Percentiles rank a stretch among this genome's conserved stretches.
phyloP scores from a whole-genome alignment of 495 filamentous ascomycete species.

The Emericellopsis terricola region DNA sequence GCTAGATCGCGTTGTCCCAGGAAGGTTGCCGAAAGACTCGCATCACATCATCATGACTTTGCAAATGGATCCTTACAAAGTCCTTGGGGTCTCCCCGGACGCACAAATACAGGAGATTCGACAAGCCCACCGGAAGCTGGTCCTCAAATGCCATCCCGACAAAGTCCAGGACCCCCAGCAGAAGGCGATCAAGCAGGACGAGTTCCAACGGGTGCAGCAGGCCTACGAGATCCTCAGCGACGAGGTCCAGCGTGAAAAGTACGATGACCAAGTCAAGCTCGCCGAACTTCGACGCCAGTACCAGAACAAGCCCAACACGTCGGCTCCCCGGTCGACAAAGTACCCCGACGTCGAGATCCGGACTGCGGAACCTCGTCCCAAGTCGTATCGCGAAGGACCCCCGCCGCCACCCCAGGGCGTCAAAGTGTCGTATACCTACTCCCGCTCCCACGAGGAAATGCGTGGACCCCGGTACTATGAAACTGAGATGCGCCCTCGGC shows the following conservation, averaged over 20 bases:
- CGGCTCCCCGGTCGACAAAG: constrained; percentile 10
- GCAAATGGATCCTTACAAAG: constrained; percentile 68
- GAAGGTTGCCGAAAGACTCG: no score
- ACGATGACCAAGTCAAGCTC: constrained; percentile 59
- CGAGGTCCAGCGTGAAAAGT: constrained; percentile 46
- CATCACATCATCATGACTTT: constrained; percentile 48
- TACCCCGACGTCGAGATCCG: constrained; percentile 10
- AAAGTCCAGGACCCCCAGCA: constrained; percentile 67
- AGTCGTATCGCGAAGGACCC: constrained; percentile 13
- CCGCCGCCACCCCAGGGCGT: constrained; percentile 11
- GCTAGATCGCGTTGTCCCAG: no score
- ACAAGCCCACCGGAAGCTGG: constrained; percentile 74
- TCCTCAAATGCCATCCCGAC: constrained; percentile 86
- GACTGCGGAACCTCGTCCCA: constrained; percentile 12
- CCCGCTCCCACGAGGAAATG: constrained; percentile 24
- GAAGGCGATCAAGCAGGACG: constrained; percentile 46
- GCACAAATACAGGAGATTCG: constrained; percentile 60
- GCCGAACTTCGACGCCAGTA: constrained; percentile 22
- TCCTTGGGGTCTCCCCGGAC: constrained; percentile 59
- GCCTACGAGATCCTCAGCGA: constrained; percentile 86
- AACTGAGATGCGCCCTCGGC: constrained; percentile 13
- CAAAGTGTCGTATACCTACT: constrained; percentile 11
- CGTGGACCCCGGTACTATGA: constrained; percentile 12
- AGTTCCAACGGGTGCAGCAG: constrained; percentile 87
- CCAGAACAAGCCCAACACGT: constrained; percentile 14